Evolutionary conservation across 1,284 basidiomycete species (phyloP).

Genomic region (Microbotryum violaceum): DNA sequence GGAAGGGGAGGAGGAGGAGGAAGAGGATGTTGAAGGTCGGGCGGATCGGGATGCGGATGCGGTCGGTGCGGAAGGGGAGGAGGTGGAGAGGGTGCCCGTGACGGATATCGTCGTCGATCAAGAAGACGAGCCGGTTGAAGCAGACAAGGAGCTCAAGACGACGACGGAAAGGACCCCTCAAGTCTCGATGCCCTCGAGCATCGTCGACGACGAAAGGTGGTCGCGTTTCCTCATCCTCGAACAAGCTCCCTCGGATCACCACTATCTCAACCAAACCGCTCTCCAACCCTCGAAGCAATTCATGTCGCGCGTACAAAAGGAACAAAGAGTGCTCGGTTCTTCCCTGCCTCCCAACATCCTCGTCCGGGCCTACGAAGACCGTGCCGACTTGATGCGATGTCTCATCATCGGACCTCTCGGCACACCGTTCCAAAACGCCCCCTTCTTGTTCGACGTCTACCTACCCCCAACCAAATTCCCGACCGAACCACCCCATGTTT

Average conservation of each 20-base stretch:
- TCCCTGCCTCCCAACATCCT: conserved; percentile 61
- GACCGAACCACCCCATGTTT: conserved; percentile 72
- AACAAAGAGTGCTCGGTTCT: conserved; percentile 68
- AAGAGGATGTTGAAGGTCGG: conserved; percentile 31
- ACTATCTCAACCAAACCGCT: conserved; percentile 53
- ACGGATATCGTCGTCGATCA: not conserved
- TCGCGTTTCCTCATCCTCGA: conserved; percentile 68
- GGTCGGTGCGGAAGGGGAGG: conserved; percentile 23
- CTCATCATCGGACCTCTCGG: conserved; percentile 88
- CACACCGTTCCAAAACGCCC: conserved; percentile 67
- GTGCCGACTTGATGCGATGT: conserved; percentile 73
- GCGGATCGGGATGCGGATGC: not conserved
- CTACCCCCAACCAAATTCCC: conserved; percentile 76
- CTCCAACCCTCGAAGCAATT: conserved; percentile 59
- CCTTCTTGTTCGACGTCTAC: conserved; percentile 91
- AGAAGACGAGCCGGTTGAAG: conserved; percentile 12
- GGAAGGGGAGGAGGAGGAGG: conserved; percentile 23
- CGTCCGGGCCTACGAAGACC: conserved; percentile 56
- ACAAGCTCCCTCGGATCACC: conserved; percentile 70
- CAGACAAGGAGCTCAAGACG: not conserved
- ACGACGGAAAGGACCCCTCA: not conserved
- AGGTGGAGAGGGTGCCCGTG: conserved; percentile 31
- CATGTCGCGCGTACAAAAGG: conserved; percentile 64
- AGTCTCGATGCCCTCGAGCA: conserved; percentile 35
- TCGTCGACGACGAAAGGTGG: conserved; percentile 48